Evolutionary conservation across 2,329 filamentous ascomycete species (phyloP), one percentile per base, ranked within the genome.

Genomic region (Cercospora sesami): DNA sequence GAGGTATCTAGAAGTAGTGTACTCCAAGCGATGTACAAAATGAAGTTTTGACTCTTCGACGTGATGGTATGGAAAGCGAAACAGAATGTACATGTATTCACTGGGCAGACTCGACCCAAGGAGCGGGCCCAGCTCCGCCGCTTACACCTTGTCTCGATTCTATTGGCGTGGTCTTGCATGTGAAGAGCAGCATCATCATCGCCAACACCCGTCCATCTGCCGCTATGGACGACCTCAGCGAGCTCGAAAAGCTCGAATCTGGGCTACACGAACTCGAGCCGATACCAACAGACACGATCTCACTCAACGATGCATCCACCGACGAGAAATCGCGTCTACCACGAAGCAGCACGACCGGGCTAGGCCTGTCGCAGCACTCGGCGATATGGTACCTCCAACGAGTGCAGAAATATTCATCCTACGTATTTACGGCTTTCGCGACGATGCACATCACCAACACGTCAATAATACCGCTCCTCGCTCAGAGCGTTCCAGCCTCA

Each of bases 341-440:
- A 58, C 64, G 80, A 78, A 67, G 72, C 75, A 70, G 70, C 21
- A 79, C 81, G 28, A 78, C 81, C 30, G 80, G 80, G n/a, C 72
- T 85, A 5, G 82, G 83, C 1, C 83, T 94, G 23, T 90, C 90
- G 55, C 85, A 88, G n/a, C 89, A 89, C 75, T 87, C 89, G 8
- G 85, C 91, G 66, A 87, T 91, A 75, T 94, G 89, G 81, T 95
- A 94, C 80, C 82, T 96, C 63, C 86, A 86, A 5, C 87, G 91
- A 59, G 84, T 95, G 39, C 95, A 98, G 79, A 90, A 89, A 78
- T 97, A 96, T 83, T 95, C 93, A 0, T 93, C 91, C 73, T 96
- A 97, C 82, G 88, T 91, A 72, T 94, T 92, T 76, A 88, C 87
- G 70, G 82, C 92, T 72, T 96, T 94, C 81, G 86, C 90, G 36